Base-by-base conservation (phyloP, 2,329 filamentous ascomycete species). In the Fusarium humuli region DNA sequence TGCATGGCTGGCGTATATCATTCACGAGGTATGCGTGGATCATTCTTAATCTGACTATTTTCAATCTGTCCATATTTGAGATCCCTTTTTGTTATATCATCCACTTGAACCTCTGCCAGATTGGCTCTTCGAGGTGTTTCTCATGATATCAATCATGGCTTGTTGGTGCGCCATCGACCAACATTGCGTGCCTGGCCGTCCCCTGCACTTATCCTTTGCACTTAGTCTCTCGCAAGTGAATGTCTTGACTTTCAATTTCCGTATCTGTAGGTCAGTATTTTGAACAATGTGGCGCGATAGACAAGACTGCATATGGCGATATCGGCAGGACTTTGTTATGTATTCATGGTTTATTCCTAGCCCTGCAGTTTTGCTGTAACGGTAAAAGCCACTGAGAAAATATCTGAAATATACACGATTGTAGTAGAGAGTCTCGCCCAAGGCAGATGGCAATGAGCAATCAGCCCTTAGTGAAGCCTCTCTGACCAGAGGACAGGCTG, bases 1-100 rank as follows among this genome's bases (percentile, higher is more conserved):
- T 72, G 70, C 70, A 76, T 75, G 69, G 64, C 61, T 69, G 77
- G 77, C 74, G 73, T 75, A 76, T 76, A 76, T 71, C 57, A 72
- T 75, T 74, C 75, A 77, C 75, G 75, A 77, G 73, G 74, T 77
- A 77, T 77, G 76, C 75, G 76, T 78, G 77, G 72, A 77, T 70
- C 52, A 69, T 76, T 73, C 66, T 73, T 75, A 69, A 63, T 76
- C 64, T 69, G 65, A 64, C 46, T 49, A 66, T 44, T 68, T 59
- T 60, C 58, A 65, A 65, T 54, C 54, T 27, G 25, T 53, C 49
- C 60, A 42, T 49, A 41, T 10, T 48, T 47, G 56, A 41, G 48
- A 54, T 59, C 52, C 48, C 23, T 61, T 48, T 29, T 46, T 42
- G 20, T 57, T 57, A 53, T 37, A 37, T 30, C 61, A 48, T 61